A percentile compares a stretch with the other conserved stretches of the same genome.
Conservation (phyloP, 176 grass and related monocot genomes). For the Juncus effusus region DNA sequence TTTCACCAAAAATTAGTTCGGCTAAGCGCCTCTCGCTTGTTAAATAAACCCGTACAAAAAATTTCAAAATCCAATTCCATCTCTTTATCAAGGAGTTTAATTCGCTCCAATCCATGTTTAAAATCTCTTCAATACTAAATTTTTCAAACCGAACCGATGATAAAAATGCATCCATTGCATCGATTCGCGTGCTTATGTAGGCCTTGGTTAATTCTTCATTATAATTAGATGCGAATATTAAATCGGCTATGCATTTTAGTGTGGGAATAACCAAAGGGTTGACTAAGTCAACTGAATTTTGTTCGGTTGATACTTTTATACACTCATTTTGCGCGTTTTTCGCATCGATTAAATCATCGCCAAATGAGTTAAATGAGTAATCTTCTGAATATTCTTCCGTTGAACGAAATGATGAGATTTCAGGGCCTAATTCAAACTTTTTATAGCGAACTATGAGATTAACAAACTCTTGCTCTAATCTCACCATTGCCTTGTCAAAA, state of each 20-base stretch:
- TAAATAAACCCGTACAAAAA: slow-evolving; percentile 66
- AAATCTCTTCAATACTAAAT: slow-evolving; percentile 60
- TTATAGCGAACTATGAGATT: slow-evolving; percentile 59
- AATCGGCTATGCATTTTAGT: slow-evolving; percentile 62
- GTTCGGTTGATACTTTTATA: slow-evolving; percentile 35
- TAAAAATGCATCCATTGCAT: slow-evolving; percentile 64
- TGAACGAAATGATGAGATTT: slow-evolving; percentile 53
- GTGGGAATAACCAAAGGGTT: slow-evolving; percentile 63
- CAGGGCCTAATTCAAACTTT: slow-evolving; percentile 50
- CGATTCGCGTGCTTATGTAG: slow-evolving; percentile 60
- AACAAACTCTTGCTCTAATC: slow-evolving; percentile 84
- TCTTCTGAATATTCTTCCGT: slow-evolving; percentile 55
- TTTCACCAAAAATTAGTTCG: slow-evolving; percentile 65
- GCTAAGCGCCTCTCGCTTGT: slow-evolving; percentile 68
- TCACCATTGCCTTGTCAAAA: slow-evolving; percentile 71
- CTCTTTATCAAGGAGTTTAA: slow-evolving; percentile 54
- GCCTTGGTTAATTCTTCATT: slow-evolving; percentile 68
- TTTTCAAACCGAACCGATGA: slow-evolving; percentile 50
- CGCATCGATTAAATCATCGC: slow-evolving; percentile 55
- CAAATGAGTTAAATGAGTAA: slow-evolving; percentile 75
- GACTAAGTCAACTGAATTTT: slow-evolving; percentile 56
- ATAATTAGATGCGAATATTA: slow-evolving; percentile 75
- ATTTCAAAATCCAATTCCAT: slow-evolving; percentile 64
- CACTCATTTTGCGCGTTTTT: slow-evolving; percentile 37
- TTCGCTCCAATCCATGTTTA: slow-evolving; percentile 53